These are phyloP conservation scores for Nicotiana tabacum DNA, from an alignment of 257 asterid species.

Conservation along the genomic window DNA sequence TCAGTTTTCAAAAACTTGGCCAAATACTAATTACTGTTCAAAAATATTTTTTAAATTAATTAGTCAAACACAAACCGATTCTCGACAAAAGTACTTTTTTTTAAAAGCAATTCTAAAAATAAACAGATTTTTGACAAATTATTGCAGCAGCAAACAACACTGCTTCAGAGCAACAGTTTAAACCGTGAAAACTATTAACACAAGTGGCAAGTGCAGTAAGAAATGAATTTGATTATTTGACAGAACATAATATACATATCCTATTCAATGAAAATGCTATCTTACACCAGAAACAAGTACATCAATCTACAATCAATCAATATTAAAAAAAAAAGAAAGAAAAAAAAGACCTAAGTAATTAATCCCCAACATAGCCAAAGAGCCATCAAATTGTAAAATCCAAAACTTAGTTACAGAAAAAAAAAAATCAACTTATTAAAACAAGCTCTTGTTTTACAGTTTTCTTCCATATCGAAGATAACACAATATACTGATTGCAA, in stretches of 20 bases:
- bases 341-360: neutral
- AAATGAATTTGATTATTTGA: neutral
- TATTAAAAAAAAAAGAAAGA: constrained; percentile 14
- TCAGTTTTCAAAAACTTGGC: too few species aligned
- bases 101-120: too few species aligned
- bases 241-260: neutral
- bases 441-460: neutral
- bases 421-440: constrained; percentile 18
- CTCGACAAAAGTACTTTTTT: too few species aligned
- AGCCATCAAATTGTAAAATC: constrained; percentile 27
- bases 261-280: neutral
- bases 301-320: constrained; percentile 12
- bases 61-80: too few species aligned
- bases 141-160: too few species aligned
- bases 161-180: too few species aligned
- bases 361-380: too few species aligned
- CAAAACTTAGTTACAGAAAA: constrained; percentile 18
- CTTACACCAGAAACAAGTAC: neutral
- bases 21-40: too few species aligned
- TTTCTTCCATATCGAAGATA: constrained; percentile 35
- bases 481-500: constrained; percentile 30
- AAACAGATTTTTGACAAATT: too few species aligned
- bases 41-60: too few species aligned
- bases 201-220: neutral
- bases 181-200: neutral